phyloP scores from a whole-genome alignment of 1,284 basidiomycete species.

The Moniliella sp. region DNA sequence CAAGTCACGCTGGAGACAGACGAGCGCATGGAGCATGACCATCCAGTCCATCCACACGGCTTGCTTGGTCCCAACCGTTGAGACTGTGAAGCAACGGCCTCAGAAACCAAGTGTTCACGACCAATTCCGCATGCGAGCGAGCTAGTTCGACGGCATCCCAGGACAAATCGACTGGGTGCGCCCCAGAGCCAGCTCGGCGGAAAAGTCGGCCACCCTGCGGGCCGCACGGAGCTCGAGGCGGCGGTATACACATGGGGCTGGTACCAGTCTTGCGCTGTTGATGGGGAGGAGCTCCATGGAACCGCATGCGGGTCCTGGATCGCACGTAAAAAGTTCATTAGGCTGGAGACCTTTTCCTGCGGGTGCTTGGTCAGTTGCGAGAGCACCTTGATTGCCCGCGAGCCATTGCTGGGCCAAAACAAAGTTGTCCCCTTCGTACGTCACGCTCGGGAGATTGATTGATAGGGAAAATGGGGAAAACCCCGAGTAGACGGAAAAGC shows the following conservation, averaged over 20 bases:
- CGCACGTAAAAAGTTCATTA: too few relatives aligned
- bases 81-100: conserved; percentile 11
- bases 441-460: conserved; percentile 9
- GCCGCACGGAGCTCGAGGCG: conserved; percentile 20
- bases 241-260: too few relatives aligned
- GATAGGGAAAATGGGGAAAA: conserved; percentile 18
- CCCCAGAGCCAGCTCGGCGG: conserved; percentile 11
- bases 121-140: conserved; percentile 16
- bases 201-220: conserved; percentile 14
- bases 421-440: conserved; percentile 15
- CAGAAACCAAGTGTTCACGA: conserved; percentile 25
- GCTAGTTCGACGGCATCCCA: conserved; percentile 26
- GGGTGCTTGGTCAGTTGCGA: conserved; percentile 12
- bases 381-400: conserved; percentile 5
- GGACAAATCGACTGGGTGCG: conserved; percentile 14
- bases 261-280: conserved; percentile 9
- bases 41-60: conserved; percentile 14
- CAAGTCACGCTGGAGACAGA: conserved; percentile 14
- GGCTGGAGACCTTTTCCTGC: conserved; percentile 12
- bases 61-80: conserved; percentile 7
- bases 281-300: too few relatives aligned
- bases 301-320: too few relatives aligned
- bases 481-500: conserved; percentile 50
- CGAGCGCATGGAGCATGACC: conserved; percentile 14
- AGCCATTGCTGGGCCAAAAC: conserved; percentile 20